Conservation (phyloP, 306 rosid genomes). For the Oemleria cerasiformis region DNA sequence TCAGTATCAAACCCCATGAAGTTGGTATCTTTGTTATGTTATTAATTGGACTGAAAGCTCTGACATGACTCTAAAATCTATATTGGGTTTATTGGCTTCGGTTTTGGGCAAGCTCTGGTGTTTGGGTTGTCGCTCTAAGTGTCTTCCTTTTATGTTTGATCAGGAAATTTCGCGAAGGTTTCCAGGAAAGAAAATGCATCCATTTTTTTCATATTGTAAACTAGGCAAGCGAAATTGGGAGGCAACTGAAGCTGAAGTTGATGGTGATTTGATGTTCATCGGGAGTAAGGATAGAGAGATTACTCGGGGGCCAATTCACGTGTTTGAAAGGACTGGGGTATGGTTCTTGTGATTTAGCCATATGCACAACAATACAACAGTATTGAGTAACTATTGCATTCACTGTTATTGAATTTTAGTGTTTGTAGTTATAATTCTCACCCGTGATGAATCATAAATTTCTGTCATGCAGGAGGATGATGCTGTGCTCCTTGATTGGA, state of each 20-base stretch:
- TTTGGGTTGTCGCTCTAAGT: conserved; percentile 11
- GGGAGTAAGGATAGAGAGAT: conserved; percentile 29
- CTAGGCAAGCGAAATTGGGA: conserved; percentile 43
- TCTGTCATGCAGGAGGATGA: conserved; percentile 66
- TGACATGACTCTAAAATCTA: background rate
- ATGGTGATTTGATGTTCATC: conserved; percentile 9
- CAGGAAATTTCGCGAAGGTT: conserved; percentile 75
- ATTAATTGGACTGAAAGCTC: background rate
- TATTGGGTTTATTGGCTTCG: background rate
- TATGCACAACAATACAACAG: conserved; percentile 14
- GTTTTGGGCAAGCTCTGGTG: background rate
- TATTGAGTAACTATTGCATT: conserved; percentile 8
- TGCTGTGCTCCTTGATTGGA: conserved; percentile 48
- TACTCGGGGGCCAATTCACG: conserved; percentile 57
- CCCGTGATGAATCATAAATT: conserved; percentile 23
- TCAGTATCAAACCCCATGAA: background rate
- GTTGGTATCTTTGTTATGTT: background rate
- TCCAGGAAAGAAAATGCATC: conserved; percentile 68
- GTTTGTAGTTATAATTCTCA: conserved; percentile 5
- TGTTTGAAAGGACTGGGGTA: conserved; percentile 65
- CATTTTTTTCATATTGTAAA: conserved; percentile 60
- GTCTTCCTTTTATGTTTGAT: conserved; percentile 12
- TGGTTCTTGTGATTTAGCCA: conserved; percentile 10
- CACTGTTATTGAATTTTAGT: background rate
- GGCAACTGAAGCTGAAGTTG: conserved; percentile 31